Conservation (phyloP, 1,284 basidiomycete species). For the Rhodotorula sp. region DNA sequence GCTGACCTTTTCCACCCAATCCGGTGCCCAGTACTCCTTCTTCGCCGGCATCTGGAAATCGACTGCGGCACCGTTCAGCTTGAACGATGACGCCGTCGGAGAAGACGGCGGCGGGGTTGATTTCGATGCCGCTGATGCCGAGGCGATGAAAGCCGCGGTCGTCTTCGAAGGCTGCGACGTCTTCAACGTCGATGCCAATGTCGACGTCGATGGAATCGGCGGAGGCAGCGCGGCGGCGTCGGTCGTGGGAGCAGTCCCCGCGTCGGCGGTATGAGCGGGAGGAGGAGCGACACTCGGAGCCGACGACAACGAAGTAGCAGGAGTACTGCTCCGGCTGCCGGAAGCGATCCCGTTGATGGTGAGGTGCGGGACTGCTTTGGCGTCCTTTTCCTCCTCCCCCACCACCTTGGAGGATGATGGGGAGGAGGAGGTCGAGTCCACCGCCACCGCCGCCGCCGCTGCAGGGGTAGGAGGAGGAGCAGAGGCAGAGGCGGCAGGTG, state of each 20-base stretch:
- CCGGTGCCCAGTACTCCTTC: background rate
- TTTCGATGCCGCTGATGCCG: too few relatives aligned
- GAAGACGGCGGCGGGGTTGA: background rate
- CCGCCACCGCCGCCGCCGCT: background rate
- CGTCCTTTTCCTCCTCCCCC: background rate
- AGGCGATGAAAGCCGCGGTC: too few relatives aligned
- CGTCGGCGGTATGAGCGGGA: too few relatives aligned
- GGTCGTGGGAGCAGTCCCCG: too few relatives aligned
- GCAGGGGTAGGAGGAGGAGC: background rate
- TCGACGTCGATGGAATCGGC: too few relatives aligned
- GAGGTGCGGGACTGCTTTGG: background rate
- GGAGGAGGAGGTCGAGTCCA: too few relatives aligned
- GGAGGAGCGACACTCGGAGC: too few relatives aligned
- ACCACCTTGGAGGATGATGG: background rate
- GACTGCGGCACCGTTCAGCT: background rate
- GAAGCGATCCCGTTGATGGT: background rate
- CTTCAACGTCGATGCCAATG: too few relatives aligned
- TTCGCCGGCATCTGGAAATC: background rate
- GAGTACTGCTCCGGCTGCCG: background rate
- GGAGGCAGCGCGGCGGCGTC: too few relatives aligned
- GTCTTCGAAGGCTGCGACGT: too few relatives aligned
- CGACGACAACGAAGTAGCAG: too few relatives aligned
- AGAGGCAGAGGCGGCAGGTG: background rate
- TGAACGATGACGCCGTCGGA: background rate
- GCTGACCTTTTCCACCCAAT: constrained; percentile 3